Evolutionary conservation across 345 rosid genomes (phyloP), one percentile per base, ranked within the genome.

Genomic region (Citrus mangshanensis): DNA sequence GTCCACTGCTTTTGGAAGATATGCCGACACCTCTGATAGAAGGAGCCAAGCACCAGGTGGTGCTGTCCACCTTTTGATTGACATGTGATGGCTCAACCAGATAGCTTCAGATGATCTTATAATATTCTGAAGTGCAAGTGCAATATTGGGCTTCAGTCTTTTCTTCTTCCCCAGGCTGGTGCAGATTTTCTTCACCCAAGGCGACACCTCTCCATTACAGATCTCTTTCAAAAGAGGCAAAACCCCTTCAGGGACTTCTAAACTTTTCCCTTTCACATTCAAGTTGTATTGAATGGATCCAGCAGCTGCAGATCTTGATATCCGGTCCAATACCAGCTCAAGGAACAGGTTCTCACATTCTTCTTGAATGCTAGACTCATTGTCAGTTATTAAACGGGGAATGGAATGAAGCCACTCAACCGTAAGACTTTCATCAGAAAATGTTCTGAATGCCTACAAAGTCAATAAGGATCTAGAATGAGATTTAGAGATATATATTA

Each of bases 31-130:
- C 89, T 92, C 98, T 28, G 98, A 90, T n/a, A 96, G 89, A 86
- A 96, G 98, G 82, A 96, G 81, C 99, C 99, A 94, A 78, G 97
- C 92, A 83, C 99, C 99, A 58, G 91, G 81, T 77, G 98, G 97
- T 38, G 98, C 98, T 54, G 94, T 90, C 99, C 99, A 94, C 85
- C 89, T 91, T 67, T 89, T 88, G 19, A 92, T 89, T 3, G 97
- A 90, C 93, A 82, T 75, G 49, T 91, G 91, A 51, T 84, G 87
- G 67, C 86, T 88, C 83, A 91, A 81, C 99, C 98, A 96, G n/a
- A 88, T 77, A 82, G 92, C 87, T 85, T 94, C 97, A 42, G 95
- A 96, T 68, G 88, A 79, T 79, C 81, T 91, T 78, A 96, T 94
- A 73, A 94, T 89, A 73, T 81, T 85, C 86, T 96, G 98, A 81